Conservation (phyloP, 805 yeast genomes). For the Saccharomycopsis javanensis region DNA sequence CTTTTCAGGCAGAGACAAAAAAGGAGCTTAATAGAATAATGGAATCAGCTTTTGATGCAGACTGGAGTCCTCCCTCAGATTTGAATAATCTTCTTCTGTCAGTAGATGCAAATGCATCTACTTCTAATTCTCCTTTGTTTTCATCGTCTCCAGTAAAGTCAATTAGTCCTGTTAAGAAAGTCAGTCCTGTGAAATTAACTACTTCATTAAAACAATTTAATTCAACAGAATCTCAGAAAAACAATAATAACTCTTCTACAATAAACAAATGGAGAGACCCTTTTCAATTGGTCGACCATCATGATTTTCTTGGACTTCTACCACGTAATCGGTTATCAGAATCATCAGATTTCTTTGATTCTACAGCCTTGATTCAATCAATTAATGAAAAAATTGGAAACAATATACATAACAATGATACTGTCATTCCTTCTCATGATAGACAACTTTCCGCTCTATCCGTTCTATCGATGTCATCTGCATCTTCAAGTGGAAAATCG, state of each 20-base stretch:
- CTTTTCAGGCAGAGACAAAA: constrained; percentile 18
- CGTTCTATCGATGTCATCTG: not conserved
- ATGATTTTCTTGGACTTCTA: not conserved
- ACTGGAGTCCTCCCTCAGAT: constrained; percentile 8
- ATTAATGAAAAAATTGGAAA: not conserved
- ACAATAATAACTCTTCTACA: not conserved
- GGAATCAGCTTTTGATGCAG: constrained; percentile 10
- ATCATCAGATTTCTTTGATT: not conserved
- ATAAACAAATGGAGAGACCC: not conserved
- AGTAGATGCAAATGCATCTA: not conserved
- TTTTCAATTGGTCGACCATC: not conserved
- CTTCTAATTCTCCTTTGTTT: not conserved
- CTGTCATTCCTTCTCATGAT: not conserved
- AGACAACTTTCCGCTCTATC: not conserved
- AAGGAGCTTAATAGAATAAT: constrained; percentile 17
- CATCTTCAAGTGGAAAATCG: not conserved
- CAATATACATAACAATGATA: not conserved
- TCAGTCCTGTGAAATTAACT: not conserved
- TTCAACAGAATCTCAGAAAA: not conserved
- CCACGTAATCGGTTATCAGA: not conserved
- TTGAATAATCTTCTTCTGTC: constrained; percentile 11
- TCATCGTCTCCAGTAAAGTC: not conserved
- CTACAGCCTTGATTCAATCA: not conserved
- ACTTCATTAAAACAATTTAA: not conserved
- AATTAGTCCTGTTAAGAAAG: not conserved